Evolutionary conservation across 169 alveolate genomes (phyloP), one percentile per base, ranked within the genome.

Genomic region (Eimeria acervulina): DNA sequence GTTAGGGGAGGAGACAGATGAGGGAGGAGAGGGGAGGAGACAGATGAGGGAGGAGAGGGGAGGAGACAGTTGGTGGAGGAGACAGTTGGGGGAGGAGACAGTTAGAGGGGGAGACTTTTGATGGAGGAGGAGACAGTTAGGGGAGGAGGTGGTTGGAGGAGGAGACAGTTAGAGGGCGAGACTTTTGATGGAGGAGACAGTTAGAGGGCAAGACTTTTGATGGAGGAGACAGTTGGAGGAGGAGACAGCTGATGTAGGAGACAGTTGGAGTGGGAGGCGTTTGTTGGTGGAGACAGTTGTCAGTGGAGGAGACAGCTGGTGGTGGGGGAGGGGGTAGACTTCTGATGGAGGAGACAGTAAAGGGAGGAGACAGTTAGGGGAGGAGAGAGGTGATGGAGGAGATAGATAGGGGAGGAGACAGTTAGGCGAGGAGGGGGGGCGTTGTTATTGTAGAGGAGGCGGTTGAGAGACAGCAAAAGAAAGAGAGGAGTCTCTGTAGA

Each of bases 211-310:
- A 36, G 3, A n/a, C n/a, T n/a, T n/a, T n/a, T n/a, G n/a, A 10
- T 36, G 81, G 21, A 12, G 81, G 23, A 47, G 55, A 47, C 19
- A 47, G 12, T 12, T 47, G 5, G 5, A 7, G 55, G n/a, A 70
- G 81, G 81, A 66, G 76, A 66, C 76, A 66, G 76, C 76, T 26
- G 76, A 10, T 2, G 74, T 33, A 61, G 74, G 74, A 61, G 74
- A 61, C 36, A 61, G 15, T 47, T 47, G n/a, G n/a, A n/a, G n/a
- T n/a, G n/a, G n/a, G n/a, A n/a, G n/a, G n/a, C n/a, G n/a, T n/a
- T n/a, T n/a, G 42, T 7, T 36, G 21, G 17, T 10, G 52, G 26
- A 72, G 84, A 52, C 8, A 52, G 33, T 52, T 15, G 84, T 40
- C 17, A n/a, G n/a, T n/a, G n/a, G n/a, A n/a, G 52, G 17, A 15